phyloP scores from a whole-genome alignment of 2,329 filamentous ascomycete species.

The Coniella vitis region DNA sequence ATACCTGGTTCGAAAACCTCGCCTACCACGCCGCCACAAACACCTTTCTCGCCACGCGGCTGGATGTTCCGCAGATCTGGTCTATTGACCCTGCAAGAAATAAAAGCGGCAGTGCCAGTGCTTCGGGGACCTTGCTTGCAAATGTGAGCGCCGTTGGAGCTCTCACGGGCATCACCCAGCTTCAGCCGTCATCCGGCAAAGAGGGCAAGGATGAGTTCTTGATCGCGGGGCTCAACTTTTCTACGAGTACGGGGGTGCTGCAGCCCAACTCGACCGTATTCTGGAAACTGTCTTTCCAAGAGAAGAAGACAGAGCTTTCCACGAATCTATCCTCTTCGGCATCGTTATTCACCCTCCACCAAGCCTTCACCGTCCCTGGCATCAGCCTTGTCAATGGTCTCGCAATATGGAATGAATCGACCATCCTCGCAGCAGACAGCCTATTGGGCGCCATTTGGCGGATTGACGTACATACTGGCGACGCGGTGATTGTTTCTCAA shows the following conservation, averaged over 20 bases:
- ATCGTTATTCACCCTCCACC: not conserved
- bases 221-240: constrained; percentile 1
- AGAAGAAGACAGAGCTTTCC: no score
- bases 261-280: constrained; percentile 1
- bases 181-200: not conserved
- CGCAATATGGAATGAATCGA: not conserved
- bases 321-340: no score
- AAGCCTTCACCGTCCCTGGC: not conserved
- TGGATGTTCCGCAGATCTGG: constrained; percentile 5
- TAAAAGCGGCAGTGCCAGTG: no score
- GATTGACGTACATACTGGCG: not conserved
- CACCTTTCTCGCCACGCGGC: constrained; percentile 1
- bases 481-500: not conserved
- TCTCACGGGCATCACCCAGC: constrained; percentile 1
- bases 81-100: not conserved
- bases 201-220: not conserved
- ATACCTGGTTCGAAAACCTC: constrained; percentile 4
- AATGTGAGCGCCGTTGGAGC: not conserved
- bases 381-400: constrained; percentile 2
- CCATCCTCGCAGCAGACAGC: constrained; percentile 2
- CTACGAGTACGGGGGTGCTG: not conserved
- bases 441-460: not conserved
- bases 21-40: not conserved
- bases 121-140: not conserved
- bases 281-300: not conserved